phyloP scores from a whole-genome alignment of 805 yeast species.

The Babjeviella inositovora region DNA sequence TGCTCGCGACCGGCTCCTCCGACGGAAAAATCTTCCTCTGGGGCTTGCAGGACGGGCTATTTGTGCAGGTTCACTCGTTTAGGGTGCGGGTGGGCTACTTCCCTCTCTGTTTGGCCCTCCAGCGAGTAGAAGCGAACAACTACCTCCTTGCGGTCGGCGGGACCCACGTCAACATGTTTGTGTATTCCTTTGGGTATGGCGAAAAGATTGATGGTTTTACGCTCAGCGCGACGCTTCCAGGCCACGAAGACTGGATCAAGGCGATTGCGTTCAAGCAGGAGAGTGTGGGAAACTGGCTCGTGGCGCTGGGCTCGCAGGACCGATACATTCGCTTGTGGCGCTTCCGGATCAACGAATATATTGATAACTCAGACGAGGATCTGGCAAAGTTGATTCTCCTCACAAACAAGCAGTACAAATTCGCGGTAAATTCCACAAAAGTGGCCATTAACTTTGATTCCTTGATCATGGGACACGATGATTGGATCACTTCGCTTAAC shows the following conservation, averaged over 20 bases:
- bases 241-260: constrained; percentile 96
- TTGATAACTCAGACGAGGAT: constrained; percentile 44
- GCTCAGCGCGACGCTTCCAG: constrained; percentile 43
- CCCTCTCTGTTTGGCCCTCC: constrained; percentile 8
- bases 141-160: constrained; percentile 61
- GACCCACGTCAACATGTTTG: constrained; percentile 34
- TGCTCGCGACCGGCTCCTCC: constrained; percentile 49
- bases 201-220: constrained; percentile 7
- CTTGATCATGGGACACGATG: constrained; percentile 93
- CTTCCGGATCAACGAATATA: constrained; percentile 33
- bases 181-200: constrained; percentile 25
- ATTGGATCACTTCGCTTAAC: constrained; percentile 76
- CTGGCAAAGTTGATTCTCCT: constrained; percentile 31
- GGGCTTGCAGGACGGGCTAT: constrained; percentile 13
- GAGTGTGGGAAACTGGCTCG: constrained; percentile 31
- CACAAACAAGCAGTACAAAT: constrained; percentile 60
- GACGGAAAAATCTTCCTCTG: constrained; percentile 42
- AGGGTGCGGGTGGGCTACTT: constrained; percentile 6
- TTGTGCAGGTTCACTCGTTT: constrained; percentile 8
- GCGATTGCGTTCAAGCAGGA: constrained; percentile 42
- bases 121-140: constrained; percentile 10
- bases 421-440: constrained; percentile 18
- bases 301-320: constrained; percentile 91
- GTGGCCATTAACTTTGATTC: constrained; percentile 77
- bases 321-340: constrained; percentile 87